Evolutionary conservation across 2,329 filamentous ascomycete species (phyloP), one percentile per base, ranked within the genome.

Genomic region (Ophiosphaerella korrae): DNA sequence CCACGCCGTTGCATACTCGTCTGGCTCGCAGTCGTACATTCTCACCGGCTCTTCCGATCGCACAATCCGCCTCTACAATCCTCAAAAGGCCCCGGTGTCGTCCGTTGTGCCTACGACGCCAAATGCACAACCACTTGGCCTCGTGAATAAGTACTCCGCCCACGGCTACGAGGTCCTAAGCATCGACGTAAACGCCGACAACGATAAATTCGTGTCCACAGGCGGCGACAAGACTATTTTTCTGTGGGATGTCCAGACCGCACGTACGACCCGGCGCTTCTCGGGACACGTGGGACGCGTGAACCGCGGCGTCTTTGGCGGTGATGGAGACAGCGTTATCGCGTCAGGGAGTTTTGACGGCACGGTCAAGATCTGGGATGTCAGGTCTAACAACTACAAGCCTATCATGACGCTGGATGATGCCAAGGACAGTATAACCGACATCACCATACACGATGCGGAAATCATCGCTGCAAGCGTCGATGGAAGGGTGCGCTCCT

Each of bases 161-260:
- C 94, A 99, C 75, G 92, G 91, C 60, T 96, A 99, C 78, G 89
- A 92, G 63, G 88, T 99, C 7, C 86, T 97, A 53, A 89, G 90
- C 60, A 81, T 99, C 34, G 80, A 84, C 45, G 88, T 97, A 42
- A 73, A 78, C 14, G 68, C 78, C 21, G 88, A 91, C 76, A 99
- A 99, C 74, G 84, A 90, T 59, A 85, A 85, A 37, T 97, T 99
- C 73, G 88, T 87, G 8, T 92, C 88, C n/a, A 84, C 85, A 1
- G 94, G 94, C 60, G 94, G 94, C 52, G 94, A 99, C 77, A 89
- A 93, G 63, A 82, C 84, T 54, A 91, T 96, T 0, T 97, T 97
- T 70, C 81, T 97, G 5, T 97, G 94, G 94, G 94, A 99, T 74
- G 94, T 97, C 0, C 81, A 88, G 40, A 88, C 87, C 2, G 91